Percentiles rank a stretch among this genome's conserved stretches.
These are phyloP conservation scores for Pseudoturritis turrita DNA, from an alignment of 345 rosid genomes.

Conservation along the genomic window DNA sequence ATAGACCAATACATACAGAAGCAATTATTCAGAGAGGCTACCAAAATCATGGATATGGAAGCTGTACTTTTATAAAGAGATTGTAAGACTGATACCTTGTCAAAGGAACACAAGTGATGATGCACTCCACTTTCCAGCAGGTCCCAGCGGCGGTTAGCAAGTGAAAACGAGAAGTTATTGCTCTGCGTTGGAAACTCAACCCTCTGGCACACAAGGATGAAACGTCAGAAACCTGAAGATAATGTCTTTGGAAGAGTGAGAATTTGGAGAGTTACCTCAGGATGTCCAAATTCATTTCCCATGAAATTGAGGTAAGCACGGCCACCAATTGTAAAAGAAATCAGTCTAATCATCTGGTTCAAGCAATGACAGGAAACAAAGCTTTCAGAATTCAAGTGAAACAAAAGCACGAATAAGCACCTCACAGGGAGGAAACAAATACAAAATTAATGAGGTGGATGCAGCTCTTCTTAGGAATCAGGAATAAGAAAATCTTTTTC, in stretches of 20 bases:
- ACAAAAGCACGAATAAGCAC: slow-evolving; percentile 7
- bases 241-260: not conserved
- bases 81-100: slow-evolving; percentile 42
- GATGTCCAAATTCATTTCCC: slow-evolving; percentile 99
- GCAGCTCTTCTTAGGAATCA: not conserved
- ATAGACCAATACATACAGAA: not conserved
- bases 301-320: slow-evolving; percentile 89
- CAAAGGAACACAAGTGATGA: slow-evolving; percentile 62
- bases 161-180: slow-evolving; percentile 79
- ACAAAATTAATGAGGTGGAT: not conserved
- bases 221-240: slow-evolving; percentile 30
- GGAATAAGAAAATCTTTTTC: not conserved
- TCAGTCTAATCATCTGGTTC: slow-evolving; percentile 80
- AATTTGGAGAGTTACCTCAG: slow-evolving; percentile 47
- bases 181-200: slow-evolving; percentile 88
- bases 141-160: slow-evolving; percentile 86
- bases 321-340: slow-evolving; percentile 79
- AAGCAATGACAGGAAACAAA: slow-evolving; percentile 25
- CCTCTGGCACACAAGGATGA: slow-evolving; percentile 49
- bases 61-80: not conserved
- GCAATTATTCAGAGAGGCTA: not conserved
- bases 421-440: not conserved
- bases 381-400: slow-evolving; percentile 3
- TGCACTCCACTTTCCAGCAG: slow-evolving; percentile 55
- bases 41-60: not conserved